These are phyloP conservation scores for Boletus nobilissimus DNA, from an alignment of 1,284 basidiomycete species.

Conservation along the genomic window DNA sequence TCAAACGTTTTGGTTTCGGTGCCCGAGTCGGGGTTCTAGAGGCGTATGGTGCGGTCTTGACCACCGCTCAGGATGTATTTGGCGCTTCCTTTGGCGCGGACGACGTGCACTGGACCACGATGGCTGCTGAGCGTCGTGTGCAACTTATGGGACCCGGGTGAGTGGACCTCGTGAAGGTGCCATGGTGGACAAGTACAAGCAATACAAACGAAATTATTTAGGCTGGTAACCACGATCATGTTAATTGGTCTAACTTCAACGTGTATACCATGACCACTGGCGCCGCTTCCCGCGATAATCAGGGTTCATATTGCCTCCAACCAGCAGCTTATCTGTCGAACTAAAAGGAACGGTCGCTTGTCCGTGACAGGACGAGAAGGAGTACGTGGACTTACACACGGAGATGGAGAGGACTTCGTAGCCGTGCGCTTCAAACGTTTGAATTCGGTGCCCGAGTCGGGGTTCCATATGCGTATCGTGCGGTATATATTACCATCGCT, in stretches of 20 bases:
- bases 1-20: conserved; percentile 91
- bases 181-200: conserved; percentile 51
- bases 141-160: conserved; percentile 66
- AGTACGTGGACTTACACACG: too few relatives aligned
- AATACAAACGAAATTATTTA: too few relatives aligned
- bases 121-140: conserved; percentile 72
- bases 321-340: too few relatives aligned
- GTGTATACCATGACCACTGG: conserved; percentile 17
- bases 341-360: too few relatives aligned
- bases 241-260: conserved; percentile 7
- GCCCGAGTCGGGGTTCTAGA: conserved; percentile 90
- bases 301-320: neutral
- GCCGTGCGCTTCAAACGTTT: conserved; percentile 91
- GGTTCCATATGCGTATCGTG: conserved; percentile 92
- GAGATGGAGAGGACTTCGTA: conserved; percentile 93
- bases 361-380: too few relatives aligned
- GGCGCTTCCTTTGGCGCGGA: conserved; percentile 82
- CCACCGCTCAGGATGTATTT: conserved; percentile 93
- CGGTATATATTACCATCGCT: conserved; percentile 94
- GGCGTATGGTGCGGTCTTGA: conserved; percentile 86
- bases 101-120: conserved; percentile 85
- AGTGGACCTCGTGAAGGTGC: conserved; percentile 71
- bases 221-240: too few relatives aligned
- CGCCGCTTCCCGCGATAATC: neutral
- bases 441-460: conserved; percentile 84